These are phyloP conservation scores for Aspergillus persii DNA, from an alignment of 2,329 filamentous ascomycete species.

Conservation along the genomic window DNA sequence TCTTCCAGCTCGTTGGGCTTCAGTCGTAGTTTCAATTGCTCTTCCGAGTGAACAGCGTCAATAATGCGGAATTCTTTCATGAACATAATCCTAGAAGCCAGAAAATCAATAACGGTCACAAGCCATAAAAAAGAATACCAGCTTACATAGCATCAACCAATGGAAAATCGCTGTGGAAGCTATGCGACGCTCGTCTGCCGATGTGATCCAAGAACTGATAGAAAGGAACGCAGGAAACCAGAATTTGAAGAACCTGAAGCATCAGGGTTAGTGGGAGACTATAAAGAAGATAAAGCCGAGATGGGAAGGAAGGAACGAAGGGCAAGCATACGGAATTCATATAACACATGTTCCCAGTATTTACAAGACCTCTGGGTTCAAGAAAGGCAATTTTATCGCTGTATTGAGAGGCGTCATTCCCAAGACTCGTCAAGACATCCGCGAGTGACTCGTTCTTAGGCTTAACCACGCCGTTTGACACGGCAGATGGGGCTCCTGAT, in stretches of 20 bases:
- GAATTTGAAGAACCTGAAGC: slow-evolving; percentile 81
- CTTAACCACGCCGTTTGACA: slow-evolving; percentile 42
- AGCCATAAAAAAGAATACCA: background rate
- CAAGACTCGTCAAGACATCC: slow-evolving; percentile 74
- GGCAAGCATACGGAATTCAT: slow-evolving; percentile 89
- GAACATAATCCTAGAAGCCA: slow-evolving; percentile 75
- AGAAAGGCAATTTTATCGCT: slow-evolving; percentile 72
- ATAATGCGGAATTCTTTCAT: slow-evolving; percentile 88
- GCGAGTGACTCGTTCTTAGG: slow-evolving; percentile 63
- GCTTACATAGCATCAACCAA: slow-evolving; percentile 88
- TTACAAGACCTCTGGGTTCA: slow-evolving; percentile 88
- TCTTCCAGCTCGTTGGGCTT: slow-evolving; percentile 83
- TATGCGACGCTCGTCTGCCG: slow-evolving; percentile 77
- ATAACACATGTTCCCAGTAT: slow-evolving; percentile 99
- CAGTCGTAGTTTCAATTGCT: slow-evolving; percentile 69
- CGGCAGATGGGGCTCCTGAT: slow-evolving; percentile 24
- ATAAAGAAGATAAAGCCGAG: background rate
- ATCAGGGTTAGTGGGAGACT: slow-evolving; percentile 33
- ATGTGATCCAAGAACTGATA: slow-evolving; percentile 90
- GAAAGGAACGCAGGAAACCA: slow-evolving; percentile 91
- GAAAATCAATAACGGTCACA: slow-evolving; percentile 6
- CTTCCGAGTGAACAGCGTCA: slow-evolving; percentile 70
- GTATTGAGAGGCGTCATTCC: slow-evolving; percentile 58
- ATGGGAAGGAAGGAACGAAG: background rate
- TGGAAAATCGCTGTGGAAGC: slow-evolving; percentile 92